Base-by-base conservation (phyloP, 495 filamentous ascomycete species). In the Neohortaea acidophila region DNA sequence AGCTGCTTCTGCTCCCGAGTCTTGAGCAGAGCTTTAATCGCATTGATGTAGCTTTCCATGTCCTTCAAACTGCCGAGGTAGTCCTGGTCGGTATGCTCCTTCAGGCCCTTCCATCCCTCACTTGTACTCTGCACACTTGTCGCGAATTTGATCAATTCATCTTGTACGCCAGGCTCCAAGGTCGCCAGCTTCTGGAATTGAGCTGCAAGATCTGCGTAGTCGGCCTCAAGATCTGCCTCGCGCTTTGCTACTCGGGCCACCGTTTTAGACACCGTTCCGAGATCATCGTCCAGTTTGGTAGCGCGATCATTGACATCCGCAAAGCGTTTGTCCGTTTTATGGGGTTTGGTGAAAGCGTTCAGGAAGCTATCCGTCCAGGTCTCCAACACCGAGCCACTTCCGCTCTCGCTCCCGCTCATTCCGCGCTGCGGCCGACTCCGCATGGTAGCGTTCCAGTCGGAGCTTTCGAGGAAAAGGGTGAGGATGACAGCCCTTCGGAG, bases 371-470 rank as follows among this genome's bases (percentile, higher is more conserved):
- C 89, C 14, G 89, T 81, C 49, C 96, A 79, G 37, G 79, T 82
- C 51, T 97, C 89, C 38, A 97, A 85, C 12, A 94, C 81, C 5
- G 84, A 79, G 12, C 63, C 60, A 26, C 52, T 58, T 12, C 62
- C 58, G 24, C 58, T 60, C 11, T 75, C 69, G 2, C 65, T 64
- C 11, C 64, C 55, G 33, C 60, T 66, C 22, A 74, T 70, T 15
- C 64, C 69, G 33, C 84, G 71, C 11, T 68, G 62, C 2, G 77
- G 70, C 19, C 83, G 73, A 50, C 69, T 66, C 27, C 79, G 75
- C 87, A 97, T 94, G 25, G 82, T 84, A 13, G 82, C 78, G 55
- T 97, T 94, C 89, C 91, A 96, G 58, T 97, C 91, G 14, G 71
- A 66, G 43, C 74, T 83, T 57, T 97, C 89, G 45, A 97, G 70